These are phyloP conservation scores for Pseudocercospora fijiensis DNA, from an alignment of 2,329 filamentous ascomycete species.

Conservation along the genomic window DNA sequence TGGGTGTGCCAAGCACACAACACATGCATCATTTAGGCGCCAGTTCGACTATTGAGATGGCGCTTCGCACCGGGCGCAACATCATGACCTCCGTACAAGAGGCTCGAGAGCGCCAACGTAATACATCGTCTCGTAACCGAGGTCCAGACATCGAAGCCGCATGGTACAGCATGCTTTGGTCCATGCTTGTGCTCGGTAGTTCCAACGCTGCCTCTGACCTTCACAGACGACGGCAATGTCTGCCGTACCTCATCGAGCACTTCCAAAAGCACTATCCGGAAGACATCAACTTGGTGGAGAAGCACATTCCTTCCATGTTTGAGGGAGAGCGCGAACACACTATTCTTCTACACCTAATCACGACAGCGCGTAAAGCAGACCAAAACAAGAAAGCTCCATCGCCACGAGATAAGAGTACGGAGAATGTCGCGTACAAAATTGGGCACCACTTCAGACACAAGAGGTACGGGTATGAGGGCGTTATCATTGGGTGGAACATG, in stretches of 20 bases:
- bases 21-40: constrained; percentile 60
- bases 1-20: constrained; percentile 45
- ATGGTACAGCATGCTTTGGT: constrained; percentile 74
- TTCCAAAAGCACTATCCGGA: constrained; percentile 66
- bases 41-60: constrained; percentile 64
- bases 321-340: constrained; percentile 53
- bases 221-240: constrained; percentile 53
- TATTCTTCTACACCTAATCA: constrained; percentile 54
- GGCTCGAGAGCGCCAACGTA: constrained; percentile 36
- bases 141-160: constrained; percentile 57
- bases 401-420: constrained; percentile 3
- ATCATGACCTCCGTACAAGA: constrained; percentile 71
- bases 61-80: constrained; percentile 75
- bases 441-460: constrained; percentile 83
- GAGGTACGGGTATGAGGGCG: constrained; percentile 73
- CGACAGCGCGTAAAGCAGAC: constrained; percentile 58
- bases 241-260: constrained; percentile 64
- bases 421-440: constrained; percentile 61
- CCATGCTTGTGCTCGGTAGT: constrained; percentile 50
- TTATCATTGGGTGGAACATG: constrained; percentile 84
- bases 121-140: constrained; percentile 11
- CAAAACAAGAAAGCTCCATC: constrained; percentile 50
- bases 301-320: constrained; percentile 65
- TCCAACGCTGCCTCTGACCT: constrained; percentile 27
- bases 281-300: constrained; percentile 69